phyloP scores from a whole-genome alignment of 441 rosid genomes.

The Iberis amara region DNA sequence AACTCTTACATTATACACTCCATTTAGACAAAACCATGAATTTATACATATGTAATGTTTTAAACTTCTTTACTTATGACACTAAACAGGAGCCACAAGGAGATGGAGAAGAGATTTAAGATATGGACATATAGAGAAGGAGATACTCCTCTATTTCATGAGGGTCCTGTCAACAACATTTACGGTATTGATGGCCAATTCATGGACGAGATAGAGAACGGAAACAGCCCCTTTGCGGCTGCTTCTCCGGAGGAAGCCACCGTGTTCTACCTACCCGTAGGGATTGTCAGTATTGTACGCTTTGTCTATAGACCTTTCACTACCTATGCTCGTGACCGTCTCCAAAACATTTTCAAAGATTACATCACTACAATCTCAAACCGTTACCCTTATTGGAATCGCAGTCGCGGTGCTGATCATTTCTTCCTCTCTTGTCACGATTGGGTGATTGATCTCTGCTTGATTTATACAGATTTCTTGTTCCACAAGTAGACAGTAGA shows the following conservation, averaged over 20 bases:
- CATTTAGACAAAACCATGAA: no score
- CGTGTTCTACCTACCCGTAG: slow-evolving; percentile 46
- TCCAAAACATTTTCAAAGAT: slow-evolving; percentile 49
- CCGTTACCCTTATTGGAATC: slow-evolving; percentile 65
- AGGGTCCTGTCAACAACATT: slow-evolving; percentile 58
- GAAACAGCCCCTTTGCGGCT: slow-evolving; percentile 41
- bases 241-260: slow-evolving; percentile 51
- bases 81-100: slow-evolving; percentile 64
- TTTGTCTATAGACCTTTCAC: slow-evolving; percentile 55
- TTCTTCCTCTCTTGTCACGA: slow-evolving; percentile 79
- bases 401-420: slow-evolving; percentile 78
- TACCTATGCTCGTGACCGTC: slow-evolving; percentile 42
- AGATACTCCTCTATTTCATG: slow-evolving; percentile 58
- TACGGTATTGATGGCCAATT: slow-evolving; percentile 67
- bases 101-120: slow-evolving; percentile 70
- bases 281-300: slow-evolving; percentile 43
- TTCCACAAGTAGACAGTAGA: background rate
- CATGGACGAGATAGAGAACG: slow-evolving; percentile 58
- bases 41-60: slow-evolving; percentile 13
- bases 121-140: slow-evolving; percentile 89
- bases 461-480: background rate
- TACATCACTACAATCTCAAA: slow-evolving; percentile 42
- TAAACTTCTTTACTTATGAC: slow-evolving; percentile 6
- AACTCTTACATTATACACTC: slow-evolving; percentile 7
- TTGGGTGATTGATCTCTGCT: slow-evolving; percentile 42